Percentiles rank a stretch among this genome's conserved stretches.
phyloP scores from a whole-genome alignment of 345 rosid genomes.

The Citrus maxima region DNA sequence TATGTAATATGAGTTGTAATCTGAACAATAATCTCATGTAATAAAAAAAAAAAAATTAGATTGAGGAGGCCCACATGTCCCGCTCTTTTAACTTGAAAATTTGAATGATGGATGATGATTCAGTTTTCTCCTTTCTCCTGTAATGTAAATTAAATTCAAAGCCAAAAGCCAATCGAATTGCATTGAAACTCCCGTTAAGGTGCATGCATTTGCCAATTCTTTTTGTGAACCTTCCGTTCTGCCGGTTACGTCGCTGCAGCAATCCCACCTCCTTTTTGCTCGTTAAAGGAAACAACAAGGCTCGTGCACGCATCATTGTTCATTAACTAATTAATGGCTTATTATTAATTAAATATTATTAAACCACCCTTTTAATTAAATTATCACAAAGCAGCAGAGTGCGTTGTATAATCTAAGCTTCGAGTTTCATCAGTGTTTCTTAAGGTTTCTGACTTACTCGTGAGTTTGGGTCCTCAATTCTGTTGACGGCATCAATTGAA shows the following conservation, averaged over 20 bases:
- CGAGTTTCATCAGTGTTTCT: too few relatives aligned
- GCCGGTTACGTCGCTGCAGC: neutral
- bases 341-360: neutral
- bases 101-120: conserved; percentile 9
- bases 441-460: too few relatives aligned
- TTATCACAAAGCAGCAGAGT: too few relatives aligned
- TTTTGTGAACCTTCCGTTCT: conserved; percentile 2
- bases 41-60: too few relatives aligned
- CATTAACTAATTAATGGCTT: neutral
- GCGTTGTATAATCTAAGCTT: too few relatives aligned
- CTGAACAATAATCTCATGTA: too few relatives aligned
- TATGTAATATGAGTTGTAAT: too few relatives aligned
- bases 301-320: neutral
- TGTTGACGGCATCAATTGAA: too few relatives aligned
- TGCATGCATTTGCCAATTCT: conserved; percentile 17
- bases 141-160: conserved; percentile 7
- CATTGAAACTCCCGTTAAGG: conserved; percentile 11
- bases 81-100: neutral
- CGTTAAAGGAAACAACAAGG: neutral
- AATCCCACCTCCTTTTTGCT: neutral
- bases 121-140: neutral
- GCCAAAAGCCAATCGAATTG: conserved; percentile 6
- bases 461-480: too few relatives aligned
- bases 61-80: conserved; percentile 1
- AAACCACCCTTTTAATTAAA: neutral